Percentiles rank a stretch among this genome's conserved stretches.
Conservation (phyloP, 2,329 filamentous ascomycete genomes). For the Apiospora malaysiana region DNA sequence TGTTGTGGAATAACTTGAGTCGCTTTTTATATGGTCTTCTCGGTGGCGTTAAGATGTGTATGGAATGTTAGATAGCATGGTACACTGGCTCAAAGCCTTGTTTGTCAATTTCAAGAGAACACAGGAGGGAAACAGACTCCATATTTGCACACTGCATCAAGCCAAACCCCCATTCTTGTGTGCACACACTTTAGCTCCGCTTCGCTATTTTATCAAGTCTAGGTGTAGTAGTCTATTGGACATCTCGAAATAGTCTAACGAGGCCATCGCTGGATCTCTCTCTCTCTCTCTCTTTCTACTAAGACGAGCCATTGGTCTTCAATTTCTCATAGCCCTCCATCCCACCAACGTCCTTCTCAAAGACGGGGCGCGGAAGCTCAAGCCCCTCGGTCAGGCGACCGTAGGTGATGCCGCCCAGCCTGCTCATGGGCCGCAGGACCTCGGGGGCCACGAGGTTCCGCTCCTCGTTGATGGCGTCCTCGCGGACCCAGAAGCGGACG, state of each 20-base stretch:
- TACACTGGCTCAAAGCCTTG: constrained; percentile 12
- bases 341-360: constrained; percentile 54
- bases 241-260: background rate
- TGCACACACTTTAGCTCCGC: background rate
- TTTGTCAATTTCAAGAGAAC: constrained; percentile 15
- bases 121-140: background rate
- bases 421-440: constrained; percentile 76
- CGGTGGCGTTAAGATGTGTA: constrained; percentile 11
- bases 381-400: constrained; percentile 71
- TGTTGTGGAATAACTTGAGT: constrained; percentile 13
- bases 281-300: background rate
- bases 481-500: constrained; percentile 84
- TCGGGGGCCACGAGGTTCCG: constrained; percentile 76
- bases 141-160: background rate
- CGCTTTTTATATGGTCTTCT: constrained; percentile 9
- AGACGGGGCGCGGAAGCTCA: constrained; percentile 72
- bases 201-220: background rate
- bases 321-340: constrained; percentile 64
- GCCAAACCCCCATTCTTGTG: background rate
- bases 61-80: constrained; percentile 15
- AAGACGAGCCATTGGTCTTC: constrained; percentile 34
- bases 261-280: background rate
- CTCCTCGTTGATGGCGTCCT: constrained; percentile 85
- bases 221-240: background rate
- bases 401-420: constrained; percentile 88